These are phyloP conservation scores for Cruciata laevipes DNA, from an alignment of 257 asterid genomes.

Conservation along the genomic window DNA sequence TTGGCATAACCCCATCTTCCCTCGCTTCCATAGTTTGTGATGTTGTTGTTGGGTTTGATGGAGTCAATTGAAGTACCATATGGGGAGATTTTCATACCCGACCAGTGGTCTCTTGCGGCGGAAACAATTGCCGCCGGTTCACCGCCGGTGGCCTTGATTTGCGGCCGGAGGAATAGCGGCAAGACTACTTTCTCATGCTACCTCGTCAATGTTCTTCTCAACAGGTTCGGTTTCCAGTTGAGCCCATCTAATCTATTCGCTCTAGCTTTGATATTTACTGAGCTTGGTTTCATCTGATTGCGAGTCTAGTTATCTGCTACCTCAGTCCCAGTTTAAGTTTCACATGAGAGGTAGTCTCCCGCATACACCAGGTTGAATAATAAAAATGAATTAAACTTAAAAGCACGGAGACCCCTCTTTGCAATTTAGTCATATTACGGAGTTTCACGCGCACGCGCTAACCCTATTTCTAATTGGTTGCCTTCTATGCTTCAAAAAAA, in stretches of 20 bases:
- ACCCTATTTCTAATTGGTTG: too few species aligned
- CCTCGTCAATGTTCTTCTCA: slow-evolving; percentile 72
- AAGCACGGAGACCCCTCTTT: too few species aligned
- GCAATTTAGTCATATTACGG: too few species aligned
- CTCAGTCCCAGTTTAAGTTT: too few species aligned
- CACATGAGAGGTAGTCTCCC: too few species aligned
- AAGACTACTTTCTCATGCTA: slow-evolving; percentile 82
- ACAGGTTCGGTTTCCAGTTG: slow-evolving; percentile 31
- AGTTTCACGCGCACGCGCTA: too few species aligned
- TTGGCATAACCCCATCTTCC: background rate
- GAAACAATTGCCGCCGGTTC: slow-evolving; percentile 41
- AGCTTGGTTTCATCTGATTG: background rate
- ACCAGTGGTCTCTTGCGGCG: slow-evolving; percentile 69
- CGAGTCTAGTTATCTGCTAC: too few species aligned
- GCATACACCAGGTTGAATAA: too few species aligned
- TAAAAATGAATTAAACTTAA: too few species aligned
- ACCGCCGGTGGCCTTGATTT: slow-evolving; percentile 48
- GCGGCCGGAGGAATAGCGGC: slow-evolving; percentile 92
- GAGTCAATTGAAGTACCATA: slow-evolving; percentile 28
- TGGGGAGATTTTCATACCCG: slow-evolving; percentile 43
- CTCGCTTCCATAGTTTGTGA: background rate
- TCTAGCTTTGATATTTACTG: background rate
- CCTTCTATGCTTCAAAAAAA: too few species aligned
- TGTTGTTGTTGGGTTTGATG: too few species aligned
- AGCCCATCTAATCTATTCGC: background rate